Evolutionary conservation across 73 alveolate genomes (phyloP).

Genomic region (Diophrys sp.): DNA sequence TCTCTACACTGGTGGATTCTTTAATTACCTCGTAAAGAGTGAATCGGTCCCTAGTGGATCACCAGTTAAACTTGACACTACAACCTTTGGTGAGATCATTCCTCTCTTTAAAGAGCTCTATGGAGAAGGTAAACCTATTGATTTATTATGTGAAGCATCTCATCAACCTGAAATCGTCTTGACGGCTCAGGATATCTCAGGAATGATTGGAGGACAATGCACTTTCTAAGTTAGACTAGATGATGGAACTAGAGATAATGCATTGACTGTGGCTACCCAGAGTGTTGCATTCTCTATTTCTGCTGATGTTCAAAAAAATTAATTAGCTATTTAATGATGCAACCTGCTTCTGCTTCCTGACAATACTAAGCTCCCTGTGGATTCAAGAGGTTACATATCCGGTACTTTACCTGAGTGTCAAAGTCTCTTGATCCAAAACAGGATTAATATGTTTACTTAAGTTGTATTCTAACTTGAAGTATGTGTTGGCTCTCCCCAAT

Average conservation of each 20-base stretch:
- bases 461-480: no score
- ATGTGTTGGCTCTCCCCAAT: no score
- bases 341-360: no score
- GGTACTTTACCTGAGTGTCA: no score
- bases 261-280: not conserved
- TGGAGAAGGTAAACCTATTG: conserved; percentile 8
- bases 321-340: no score
- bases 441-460: no score
- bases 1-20: not conserved
- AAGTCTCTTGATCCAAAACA: no score
- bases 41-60: not conserved
- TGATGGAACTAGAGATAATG: not conserved
- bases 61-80: not conserved
- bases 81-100: not conserved
- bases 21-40: not conserved
- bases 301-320: not conserved
- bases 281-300: not conserved
- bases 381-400: no score
- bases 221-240: not conserved
- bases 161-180: not conserved
- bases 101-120: not conserved
- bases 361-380: no score
- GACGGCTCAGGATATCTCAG: not conserved
- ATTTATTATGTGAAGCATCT: not conserved
- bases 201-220: not conserved